Conservation (phyloP, 1,284 basidiomycete species). For the Ganoderma leucocontextum region DNA sequence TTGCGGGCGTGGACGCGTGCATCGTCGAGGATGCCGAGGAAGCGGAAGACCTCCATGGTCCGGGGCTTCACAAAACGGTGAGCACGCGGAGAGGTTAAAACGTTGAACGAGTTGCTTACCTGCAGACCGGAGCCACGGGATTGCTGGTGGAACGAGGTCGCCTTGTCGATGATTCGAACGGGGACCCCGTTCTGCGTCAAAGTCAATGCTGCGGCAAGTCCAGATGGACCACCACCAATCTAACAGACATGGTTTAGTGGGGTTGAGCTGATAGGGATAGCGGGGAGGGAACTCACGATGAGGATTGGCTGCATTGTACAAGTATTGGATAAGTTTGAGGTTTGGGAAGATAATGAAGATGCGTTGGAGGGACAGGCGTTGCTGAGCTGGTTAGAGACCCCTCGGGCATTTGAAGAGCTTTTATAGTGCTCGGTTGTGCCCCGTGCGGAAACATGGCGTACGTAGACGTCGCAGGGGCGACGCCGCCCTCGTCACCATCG, state of each 20-base stretch:
- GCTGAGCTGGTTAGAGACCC: not conserved
- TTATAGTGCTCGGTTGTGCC: not conserved
- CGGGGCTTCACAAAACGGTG: conserved; percentile 26
- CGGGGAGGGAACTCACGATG: not conserved
- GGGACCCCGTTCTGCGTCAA: conserved; percentile 38
- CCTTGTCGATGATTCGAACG: conserved; percentile 50
- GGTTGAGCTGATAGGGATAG: not conserved
- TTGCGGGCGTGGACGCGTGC: conserved; percentile 5
- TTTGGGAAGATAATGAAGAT: not conserved
- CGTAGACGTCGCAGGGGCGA: not conserved
- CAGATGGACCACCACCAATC: conserved; percentile 40
- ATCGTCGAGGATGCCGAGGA: conserved; percentile 35
- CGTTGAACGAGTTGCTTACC: conserved; percentile 27
- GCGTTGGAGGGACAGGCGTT: not conserved
- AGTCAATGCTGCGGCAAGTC: conserved; percentile 37
- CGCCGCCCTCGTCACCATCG: not conserved
- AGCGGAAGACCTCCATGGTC: conserved; percentile 34
- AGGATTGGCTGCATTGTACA: conserved; percentile 1
- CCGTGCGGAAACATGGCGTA: not conserved
- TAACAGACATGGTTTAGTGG: conserved; percentile 11
- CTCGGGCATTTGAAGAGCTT: not conserved
- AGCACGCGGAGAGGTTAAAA: not conserved
- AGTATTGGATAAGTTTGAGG: not conserved
- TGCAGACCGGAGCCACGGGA: conserved; percentile 42
- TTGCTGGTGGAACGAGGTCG: conserved; percentile 29